These are phyloP conservation scores for Rheum nobile DNA, from an alignment of 148 eudicot genomes.

Conservation along the genomic window DNA sequence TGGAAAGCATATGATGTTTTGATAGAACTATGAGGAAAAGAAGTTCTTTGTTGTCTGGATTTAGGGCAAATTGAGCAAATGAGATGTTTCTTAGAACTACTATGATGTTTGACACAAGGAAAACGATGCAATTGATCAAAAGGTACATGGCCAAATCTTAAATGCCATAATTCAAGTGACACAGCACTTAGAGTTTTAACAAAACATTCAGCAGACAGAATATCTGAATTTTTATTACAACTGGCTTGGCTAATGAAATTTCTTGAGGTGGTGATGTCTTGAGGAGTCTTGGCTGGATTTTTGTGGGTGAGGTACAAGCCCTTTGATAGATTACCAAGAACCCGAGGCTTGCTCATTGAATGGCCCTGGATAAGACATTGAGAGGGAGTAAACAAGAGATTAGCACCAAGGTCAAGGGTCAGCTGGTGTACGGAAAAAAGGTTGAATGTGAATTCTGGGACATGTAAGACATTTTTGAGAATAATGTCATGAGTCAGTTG, in stretches of 20 bases:
- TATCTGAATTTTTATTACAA: background rate
- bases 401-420: background rate
- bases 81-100: background rate
- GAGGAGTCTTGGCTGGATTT: background rate
- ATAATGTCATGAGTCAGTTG: background rate
- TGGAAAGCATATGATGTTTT: background rate
- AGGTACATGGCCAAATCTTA: background rate
- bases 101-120: background rate
- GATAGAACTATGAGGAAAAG: background rate
- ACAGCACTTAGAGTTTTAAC: background rate
- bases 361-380: background rate
- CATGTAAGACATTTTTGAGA: background rate
- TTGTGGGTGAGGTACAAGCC: background rate
- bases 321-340: background rate
- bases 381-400: background rate
- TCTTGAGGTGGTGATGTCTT: background rate
- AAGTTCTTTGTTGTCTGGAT: background rate
- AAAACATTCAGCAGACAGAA: background rate
- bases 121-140: background rate
- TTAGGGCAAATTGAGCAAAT: background rate
- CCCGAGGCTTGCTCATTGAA: background rate
- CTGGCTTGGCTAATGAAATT: background rate
- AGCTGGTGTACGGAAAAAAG: background rate
- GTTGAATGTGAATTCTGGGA: background rate
- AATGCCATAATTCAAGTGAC: background rate